These are phyloP conservation scores for Angophora floribunda DNA, from an alignment of 345 rosid species.

Conservation along the genomic window DNA sequence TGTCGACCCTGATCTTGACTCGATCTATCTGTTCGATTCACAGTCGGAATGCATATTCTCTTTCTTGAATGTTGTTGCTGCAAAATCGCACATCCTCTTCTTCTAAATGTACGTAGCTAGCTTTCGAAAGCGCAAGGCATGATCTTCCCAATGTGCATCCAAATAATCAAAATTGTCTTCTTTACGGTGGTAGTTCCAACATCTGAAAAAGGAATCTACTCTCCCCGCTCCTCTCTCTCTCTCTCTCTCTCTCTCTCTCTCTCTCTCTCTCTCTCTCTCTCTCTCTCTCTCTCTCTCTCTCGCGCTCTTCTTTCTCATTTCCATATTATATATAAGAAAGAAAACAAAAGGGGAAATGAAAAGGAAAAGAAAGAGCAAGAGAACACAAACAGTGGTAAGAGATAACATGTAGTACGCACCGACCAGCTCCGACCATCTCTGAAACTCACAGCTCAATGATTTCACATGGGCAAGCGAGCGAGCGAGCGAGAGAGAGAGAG, in stretches of 20 bases:
- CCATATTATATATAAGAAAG: conserved; percentile 2
- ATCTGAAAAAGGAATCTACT: conserved; percentile 25
- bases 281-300: neutral
- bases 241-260: neutral
- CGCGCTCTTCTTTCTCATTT: neutral
- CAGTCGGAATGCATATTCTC: neutral
- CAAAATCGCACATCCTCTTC: neutral
- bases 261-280: neutral
- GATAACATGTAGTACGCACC: neutral
- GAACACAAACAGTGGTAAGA: neutral
- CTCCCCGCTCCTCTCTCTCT: neutral
- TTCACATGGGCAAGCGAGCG: neutral
- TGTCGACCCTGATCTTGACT: neutral
- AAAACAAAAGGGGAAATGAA: conserved; percentile 8
- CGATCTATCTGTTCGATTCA: neutral
- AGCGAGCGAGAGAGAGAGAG: neutral
- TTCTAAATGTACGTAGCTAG: neutral
- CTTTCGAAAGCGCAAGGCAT: neutral
- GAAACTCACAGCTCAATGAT: neutral
- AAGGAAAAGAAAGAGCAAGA: conserved; percentile 11
- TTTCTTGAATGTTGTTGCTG: neutral
- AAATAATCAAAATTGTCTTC: conserved; percentile 4
- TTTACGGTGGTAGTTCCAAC: conserved; percentile 8
- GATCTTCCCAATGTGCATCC: neutral
- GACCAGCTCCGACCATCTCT: neutral